phyloP scores from a whole-genome alignment of 306 rosid genomes.

The Cajanus cajan region DNA sequence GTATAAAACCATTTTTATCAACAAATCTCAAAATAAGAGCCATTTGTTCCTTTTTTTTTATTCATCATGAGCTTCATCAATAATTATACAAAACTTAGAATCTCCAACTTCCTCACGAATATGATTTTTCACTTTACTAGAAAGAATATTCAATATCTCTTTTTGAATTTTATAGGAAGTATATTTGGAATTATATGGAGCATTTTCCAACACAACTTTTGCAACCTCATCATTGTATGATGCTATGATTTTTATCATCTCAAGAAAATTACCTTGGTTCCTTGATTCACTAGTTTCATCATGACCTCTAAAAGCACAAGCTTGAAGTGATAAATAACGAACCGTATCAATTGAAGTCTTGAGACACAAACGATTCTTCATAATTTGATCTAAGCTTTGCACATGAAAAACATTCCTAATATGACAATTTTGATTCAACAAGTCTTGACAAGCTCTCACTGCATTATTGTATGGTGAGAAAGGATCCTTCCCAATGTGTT shows the following conservation, averaged over 20 bases:
- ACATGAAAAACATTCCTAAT: no score
- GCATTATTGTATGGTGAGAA: no score
- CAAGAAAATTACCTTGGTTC: background rate
- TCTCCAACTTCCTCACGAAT: background rate
- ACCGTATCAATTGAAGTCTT: background rate
- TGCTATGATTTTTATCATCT: background rate
- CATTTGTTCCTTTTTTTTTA: background rate
- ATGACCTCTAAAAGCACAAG: background rate
- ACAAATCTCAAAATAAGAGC: background rate
- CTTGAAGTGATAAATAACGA: background rate
- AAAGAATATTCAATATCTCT: background rate
- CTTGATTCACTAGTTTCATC: background rate
- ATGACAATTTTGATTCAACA: no score
- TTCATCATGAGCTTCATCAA: background rate
- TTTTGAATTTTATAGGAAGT: background rate
- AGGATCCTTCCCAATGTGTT: background rate
- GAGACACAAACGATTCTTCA: background rate
- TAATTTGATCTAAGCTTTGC: background rate
- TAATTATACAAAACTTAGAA: background rate
- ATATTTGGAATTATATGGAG: no score
- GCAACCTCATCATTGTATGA: no score
- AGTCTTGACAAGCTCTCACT: no score
- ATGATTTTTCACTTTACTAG: background rate
- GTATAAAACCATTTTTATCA: background rate
- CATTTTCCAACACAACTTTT: no score